These are phyloP conservation scores for Pseudoturritis turrita DNA, from an alignment of 345 rosid species.

Conservation along the genomic window DNA sequence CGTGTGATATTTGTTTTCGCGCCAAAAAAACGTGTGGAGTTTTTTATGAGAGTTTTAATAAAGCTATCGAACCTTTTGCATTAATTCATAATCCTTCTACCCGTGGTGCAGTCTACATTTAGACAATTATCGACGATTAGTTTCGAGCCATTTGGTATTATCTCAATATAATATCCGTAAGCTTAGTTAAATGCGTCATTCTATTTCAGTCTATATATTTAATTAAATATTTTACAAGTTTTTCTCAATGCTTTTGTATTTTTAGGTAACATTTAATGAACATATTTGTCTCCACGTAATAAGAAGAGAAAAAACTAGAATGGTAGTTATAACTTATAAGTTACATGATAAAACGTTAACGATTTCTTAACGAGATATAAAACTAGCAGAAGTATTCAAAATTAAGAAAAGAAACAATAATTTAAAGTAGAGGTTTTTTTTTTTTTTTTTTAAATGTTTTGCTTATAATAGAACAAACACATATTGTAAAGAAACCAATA, in stretches of 20 bases:
- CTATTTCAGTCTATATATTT: neutral
- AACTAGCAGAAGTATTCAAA: neutral
- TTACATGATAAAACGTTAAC: neutral
- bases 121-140: no score
- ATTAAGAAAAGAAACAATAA: neutral
- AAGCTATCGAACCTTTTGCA: no score
- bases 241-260: neutral
- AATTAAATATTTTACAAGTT: neutral
- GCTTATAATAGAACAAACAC: neutral
- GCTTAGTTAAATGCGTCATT: neutral
- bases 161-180: no score
- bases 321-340: neutral
- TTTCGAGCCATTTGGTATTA: no score
- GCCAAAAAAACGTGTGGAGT: no score
- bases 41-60: no score
- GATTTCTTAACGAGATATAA: neutral
- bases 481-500: neutral
- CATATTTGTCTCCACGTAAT: neutral
- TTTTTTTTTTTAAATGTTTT: neutral
- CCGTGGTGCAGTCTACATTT: no score
- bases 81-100: no score
- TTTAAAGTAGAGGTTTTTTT: neutral
- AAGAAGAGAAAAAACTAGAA: neutral
- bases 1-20: no score
- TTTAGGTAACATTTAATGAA: slow-evolving; percentile 1